Evolutionary conservation across 2,329 filamentous ascomycete genomes (phyloP), one percentile per base, ranked within the genome.

Genomic region (Sclerotiophoma versabilis): DNA sequence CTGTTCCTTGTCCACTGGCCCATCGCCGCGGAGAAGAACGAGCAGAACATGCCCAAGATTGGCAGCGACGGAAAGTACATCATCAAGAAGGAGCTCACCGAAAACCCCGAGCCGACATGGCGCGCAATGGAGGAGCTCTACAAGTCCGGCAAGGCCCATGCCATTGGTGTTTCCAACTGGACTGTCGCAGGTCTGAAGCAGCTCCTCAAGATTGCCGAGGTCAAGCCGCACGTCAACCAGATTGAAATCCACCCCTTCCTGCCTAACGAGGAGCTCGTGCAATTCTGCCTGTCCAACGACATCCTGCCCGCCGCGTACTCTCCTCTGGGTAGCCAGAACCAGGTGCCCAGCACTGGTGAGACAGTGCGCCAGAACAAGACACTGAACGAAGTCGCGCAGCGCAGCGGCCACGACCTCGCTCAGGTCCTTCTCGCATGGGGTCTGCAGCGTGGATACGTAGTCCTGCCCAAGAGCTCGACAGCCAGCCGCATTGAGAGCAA

Each of bases 361-460:
- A 87, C 83, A 65, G 86, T 87, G 14, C 79, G 85, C 39, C 88
- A 87, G 36, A 89, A 96, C 61, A 78, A 83, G 53, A 84, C 83
- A 17, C 78, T 95, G 46, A 84, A 85, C 63, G 81, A 81, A 19
- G 76, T 96, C 46, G 87, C 88, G 1, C 79, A 88, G 68, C 92
- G 91, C 77, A 86, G 95, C 71, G 82, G 81, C 59, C 91, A 90
- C 78, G 85, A 86, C 9, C 86, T 90, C 55, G 89, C 90, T 1
- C 92, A 96, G 80, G 79, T 96, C n/a, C 74, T 96, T 70, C 77
- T 96, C 44, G 84, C 92, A 50, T 96, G 92, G 84, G 90, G 89
- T 60, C 75, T 96, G 74, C 88, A 95, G 77, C 91, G 91, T 76
- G 88, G 74, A n/a, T 76, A 72, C 49, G 72, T 67, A 11, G 70